Evolutionary conservation across 352 stramenopile species (phyloP).

Genomic region (Pythium angustatum): DNA sequence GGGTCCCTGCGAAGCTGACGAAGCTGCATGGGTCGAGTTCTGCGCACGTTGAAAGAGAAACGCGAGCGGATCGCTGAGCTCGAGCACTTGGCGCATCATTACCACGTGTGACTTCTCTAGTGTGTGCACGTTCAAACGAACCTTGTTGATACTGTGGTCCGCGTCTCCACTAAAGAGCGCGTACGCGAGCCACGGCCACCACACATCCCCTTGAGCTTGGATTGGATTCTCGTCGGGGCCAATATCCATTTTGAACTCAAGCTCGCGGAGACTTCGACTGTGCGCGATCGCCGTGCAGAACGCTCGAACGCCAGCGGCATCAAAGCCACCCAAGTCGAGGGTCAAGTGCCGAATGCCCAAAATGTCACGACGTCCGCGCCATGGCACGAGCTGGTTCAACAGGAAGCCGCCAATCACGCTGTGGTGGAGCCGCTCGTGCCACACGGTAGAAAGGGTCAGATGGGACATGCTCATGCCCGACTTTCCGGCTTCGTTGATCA

Average conservation of each 20-base stretch:
- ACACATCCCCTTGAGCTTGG: constrained; percentile 1
- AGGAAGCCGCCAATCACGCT: constrained; percentile 24
- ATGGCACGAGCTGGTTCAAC: constrained; percentile 24
- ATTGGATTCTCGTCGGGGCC: constrained; percentile 1
- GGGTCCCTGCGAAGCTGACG: background rate
- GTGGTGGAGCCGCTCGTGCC: constrained; percentile 18
- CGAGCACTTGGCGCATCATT: constrained; percentile 12
- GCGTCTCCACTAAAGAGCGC: constrained; percentile 22
- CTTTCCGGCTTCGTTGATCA: constrained; percentile 24
- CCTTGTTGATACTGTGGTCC: constrained; percentile 11
- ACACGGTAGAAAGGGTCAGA: constrained; percentile 9
- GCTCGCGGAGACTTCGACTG: constrained; percentile 13
- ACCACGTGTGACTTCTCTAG: background rate
- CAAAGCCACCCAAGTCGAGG: constrained; percentile 9
- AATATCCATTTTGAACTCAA: constrained; percentile 4
- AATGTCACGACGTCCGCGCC: constrained; percentile 15
- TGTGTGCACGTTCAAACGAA: background rate
- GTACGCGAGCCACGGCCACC: constrained; percentile 28
- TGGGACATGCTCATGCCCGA: constrained; percentile 15
- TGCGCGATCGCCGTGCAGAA: constrained; percentile 19
- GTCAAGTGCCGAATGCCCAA: constrained; percentile 10
- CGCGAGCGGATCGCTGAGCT: constrained; percentile 11
- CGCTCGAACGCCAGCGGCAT: constrained; percentile 20
- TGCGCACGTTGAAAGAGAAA: constrained; percentile 11
- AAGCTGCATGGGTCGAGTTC: background rate